These are phyloP conservation scores for Yamadazyma epiphylla DNA, from an alignment of 1,139 yeast genomes.

Conservation along the genomic window DNA sequence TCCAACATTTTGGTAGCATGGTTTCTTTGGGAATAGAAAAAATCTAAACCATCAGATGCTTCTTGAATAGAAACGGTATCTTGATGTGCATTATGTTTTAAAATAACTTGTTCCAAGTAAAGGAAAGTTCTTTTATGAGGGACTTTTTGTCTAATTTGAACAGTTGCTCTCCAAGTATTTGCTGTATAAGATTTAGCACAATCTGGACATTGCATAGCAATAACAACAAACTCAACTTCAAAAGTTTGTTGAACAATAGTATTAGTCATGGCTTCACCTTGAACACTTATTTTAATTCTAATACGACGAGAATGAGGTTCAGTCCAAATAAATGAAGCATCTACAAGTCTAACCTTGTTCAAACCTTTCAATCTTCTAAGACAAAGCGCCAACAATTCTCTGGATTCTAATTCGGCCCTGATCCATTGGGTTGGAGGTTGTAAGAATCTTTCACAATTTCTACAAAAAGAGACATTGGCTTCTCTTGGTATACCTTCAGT, in stretches of 20 bases:
- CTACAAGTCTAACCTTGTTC: slow-evolving; percentile 81
- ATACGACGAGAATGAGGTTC: slow-evolving; percentile 98
- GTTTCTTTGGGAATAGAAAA: slow-evolving; percentile 81
- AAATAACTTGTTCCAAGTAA: slow-evolving; percentile 89
- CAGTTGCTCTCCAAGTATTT: slow-evolving; percentile 96
- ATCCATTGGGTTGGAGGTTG: slow-evolving; percentile 97
- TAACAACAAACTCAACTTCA: slow-evolving; percentile 90
- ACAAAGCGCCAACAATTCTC: slow-evolving; percentile 90
- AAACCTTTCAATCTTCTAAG: slow-evolving; percentile 85
- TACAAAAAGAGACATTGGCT: slow-evolving; percentile 86
- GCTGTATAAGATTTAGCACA: slow-evolving; percentile 96
- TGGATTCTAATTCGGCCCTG: slow-evolving; percentile 81
- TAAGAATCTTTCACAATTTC: slow-evolving; percentile 93
- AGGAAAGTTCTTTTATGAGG: slow-evolving; percentile 94
- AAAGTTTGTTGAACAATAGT: slow-evolving; percentile 93
- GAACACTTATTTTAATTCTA: slow-evolving; percentile 85
- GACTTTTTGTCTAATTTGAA: slow-evolving; percentile 96
- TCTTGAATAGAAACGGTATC: slow-evolving; percentile 94
- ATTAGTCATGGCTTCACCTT: slow-evolving; percentile 92
- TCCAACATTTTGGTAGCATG: slow-evolving; percentile 95
- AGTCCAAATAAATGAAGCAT: slow-evolving; percentile 96
- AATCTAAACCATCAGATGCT: slow-evolving; percentile 91
- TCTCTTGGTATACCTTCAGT: slow-evolving; percentile 96
- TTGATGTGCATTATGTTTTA: slow-evolving; percentile 89
- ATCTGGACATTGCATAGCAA: slow-evolving; percentile 98